Base-by-base conservation (phyloP, 371 early-diverging fungal species). In the Saksenaea vasiformis region DNA sequence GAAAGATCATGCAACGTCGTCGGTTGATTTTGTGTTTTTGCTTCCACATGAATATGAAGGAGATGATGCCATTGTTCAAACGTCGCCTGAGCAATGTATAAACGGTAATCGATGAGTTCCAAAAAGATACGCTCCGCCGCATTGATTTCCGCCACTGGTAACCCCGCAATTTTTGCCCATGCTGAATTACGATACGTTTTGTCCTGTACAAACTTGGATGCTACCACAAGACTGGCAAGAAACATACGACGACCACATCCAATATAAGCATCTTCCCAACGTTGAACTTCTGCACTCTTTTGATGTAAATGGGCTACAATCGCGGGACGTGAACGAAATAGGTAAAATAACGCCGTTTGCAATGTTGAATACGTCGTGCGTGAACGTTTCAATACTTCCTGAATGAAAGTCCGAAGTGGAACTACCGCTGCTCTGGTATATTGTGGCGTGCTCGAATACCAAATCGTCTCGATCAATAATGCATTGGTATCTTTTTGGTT, bases 181-280 rank as follows among this genome's bases (percentile, higher is more conserved):
- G 91, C 90, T 61, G 85, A 84, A 79, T 91, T 92, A 24, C 91
- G 87, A 64, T 89, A 93, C 35, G 91, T 88, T 64, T 86, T 81
- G 68, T 93, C 93, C 62, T 85, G 86, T 35, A 91, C 87, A 69
- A 90, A 93, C 69, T 93, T 93, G 38, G 89, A 88, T 5, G 93
- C 93, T 24, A 90, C 78, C 24, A 92, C 86, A 17, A 92, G 67
- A 8, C 91, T 90, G 3, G 90, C 91, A 28, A 91, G 72, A 74
- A 91, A 93, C 91, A 92, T 91, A 54, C 92, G 87, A 37, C 91
- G 80, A 5, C 91, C 91, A 61, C 92, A 91, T 27, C 68, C 73
- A 51, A 80, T 70, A 44, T 77, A 80, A 10, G 75, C 75, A 22
- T 73, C 70, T 36, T 71, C 66, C 64, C 71, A 71, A 47, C 59